phyloP scores from a whole-genome alignment of 2,329 filamentous ascomycete genomes.

The Helotiales sp. region DNA sequence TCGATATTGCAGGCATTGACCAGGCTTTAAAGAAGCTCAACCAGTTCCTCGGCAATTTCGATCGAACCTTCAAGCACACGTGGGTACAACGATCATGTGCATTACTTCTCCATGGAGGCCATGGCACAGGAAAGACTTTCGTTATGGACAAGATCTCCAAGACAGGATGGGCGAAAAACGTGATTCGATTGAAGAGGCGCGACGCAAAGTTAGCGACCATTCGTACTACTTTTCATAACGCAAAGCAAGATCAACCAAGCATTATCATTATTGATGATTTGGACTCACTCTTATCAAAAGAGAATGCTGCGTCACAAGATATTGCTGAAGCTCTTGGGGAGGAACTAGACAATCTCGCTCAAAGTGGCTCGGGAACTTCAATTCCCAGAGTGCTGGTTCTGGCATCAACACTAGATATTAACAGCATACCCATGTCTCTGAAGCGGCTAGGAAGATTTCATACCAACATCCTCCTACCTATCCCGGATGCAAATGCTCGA shows the following conservation, averaged over 20 bases:
- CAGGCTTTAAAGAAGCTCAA: slow-evolving; percentile 67
- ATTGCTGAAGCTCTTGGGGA: slow-evolving; percentile 53
- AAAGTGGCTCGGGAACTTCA: slow-evolving; percentile 27
- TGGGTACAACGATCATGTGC: slow-evolving; percentile 37
- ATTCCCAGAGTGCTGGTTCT: slow-evolving; percentile 67
- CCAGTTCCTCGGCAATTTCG: slow-evolving; percentile 59
- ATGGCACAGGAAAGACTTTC: slow-evolving; percentile 81
- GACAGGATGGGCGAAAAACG: slow-evolving; percentile 65
- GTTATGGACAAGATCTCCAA: slow-evolving; percentile 68
- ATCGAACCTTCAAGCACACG: slow-evolving; percentile 35
- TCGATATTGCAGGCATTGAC: slow-evolving; percentile 67
- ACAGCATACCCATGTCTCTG: slow-evolving; percentile 70
- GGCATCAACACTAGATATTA: slow-evolving; percentile 71
- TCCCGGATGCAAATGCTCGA: slow-evolving; percentile 71
- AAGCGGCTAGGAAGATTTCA: slow-evolving; percentile 65
- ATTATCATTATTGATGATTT: slow-evolving; percentile 79
- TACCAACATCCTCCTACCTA: slow-evolving; percentile 69
- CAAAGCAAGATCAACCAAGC: slow-evolving; percentile 68
- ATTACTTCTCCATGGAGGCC: slow-evolving; percentile 68
- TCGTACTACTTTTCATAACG: slow-evolving; percentile 68
- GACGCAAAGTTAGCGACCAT: slow-evolving; percentile 60
- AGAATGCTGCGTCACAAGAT: slow-evolving; percentile 49
- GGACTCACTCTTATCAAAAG: slow-evolving; percentile 66
- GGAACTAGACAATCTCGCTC: slow-evolving; percentile 55
- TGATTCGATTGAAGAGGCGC: slow-evolving; percentile 59